Evolutionary conservation across 305 asterid genomes (phyloP).

Genomic region (Fraxinus albicans): DNA sequence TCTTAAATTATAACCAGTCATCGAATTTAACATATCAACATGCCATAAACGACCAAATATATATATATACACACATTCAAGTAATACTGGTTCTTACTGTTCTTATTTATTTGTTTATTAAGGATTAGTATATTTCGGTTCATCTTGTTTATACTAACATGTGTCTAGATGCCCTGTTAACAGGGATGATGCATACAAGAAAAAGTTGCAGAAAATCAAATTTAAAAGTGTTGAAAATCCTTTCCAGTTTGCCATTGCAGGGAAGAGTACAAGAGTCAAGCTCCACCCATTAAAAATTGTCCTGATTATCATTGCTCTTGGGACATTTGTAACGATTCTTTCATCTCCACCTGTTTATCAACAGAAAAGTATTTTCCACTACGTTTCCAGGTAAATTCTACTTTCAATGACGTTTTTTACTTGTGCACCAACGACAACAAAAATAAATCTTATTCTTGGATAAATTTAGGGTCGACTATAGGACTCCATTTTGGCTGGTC

Average conservation of each 20-base stretch:
- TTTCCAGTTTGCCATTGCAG: slow-evolving; percentile 30
- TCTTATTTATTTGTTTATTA: neutral
- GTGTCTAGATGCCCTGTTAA: neutral
- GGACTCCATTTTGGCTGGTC: neutral
- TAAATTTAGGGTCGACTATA: neutral
- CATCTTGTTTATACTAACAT: neutral
- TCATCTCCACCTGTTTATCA: slow-evolving; percentile 35
- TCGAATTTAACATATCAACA: neutral
- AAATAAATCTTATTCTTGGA: neutral
- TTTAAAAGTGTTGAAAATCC: slow-evolving; percentile 36
- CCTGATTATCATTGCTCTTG: slow-evolving; percentile 28
- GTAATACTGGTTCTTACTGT: neutral
- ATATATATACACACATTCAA: neutral
- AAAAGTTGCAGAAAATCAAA: slow-evolving; percentile 50
- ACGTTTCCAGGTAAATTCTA: slow-evolving; percentile 34
- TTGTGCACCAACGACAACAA: neutral
- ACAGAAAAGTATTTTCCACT: slow-evolving; percentile 9
- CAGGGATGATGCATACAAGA: slow-evolving; percentile 57
- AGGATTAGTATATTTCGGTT: neutral
- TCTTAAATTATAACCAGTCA: neutral
- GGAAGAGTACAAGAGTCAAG: slow-evolving; percentile 38
- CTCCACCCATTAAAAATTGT: slow-evolving; percentile 38
- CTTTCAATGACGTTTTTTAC: neutral
- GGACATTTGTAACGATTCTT: slow-evolving; percentile 32
- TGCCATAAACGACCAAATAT: neutral